Conservation (phyloP, 75 land plant species). For the Picea glauca region DNA sequence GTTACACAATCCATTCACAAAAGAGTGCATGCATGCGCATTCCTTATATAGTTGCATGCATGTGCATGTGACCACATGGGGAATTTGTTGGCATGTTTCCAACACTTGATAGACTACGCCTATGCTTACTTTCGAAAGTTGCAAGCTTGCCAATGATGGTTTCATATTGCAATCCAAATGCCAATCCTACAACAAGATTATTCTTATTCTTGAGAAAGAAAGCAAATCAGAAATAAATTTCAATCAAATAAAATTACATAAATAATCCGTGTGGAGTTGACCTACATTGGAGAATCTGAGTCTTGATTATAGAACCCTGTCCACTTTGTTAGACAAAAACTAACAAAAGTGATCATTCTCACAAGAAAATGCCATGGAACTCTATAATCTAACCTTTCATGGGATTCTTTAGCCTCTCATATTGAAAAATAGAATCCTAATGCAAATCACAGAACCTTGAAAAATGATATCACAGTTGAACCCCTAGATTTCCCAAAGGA, state of each 20-base stretch:
- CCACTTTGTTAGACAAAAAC: neutral
- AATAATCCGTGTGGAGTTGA: neutral
- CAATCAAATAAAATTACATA: too few species aligned
- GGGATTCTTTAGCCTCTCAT: neutral
- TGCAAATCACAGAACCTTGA: neutral
- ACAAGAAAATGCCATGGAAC: neutral
- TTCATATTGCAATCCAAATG: too few species aligned
- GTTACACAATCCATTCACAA: too few species aligned
- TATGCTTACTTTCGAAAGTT: too few species aligned
- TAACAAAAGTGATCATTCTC: neutral
- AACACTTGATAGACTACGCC: too few species aligned
- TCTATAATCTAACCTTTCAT: neutral
- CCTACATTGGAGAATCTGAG: neutral
- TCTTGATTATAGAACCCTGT: neutral
- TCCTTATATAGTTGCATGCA: too few species aligned
- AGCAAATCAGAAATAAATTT: neutral
- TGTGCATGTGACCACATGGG: too few species aligned
- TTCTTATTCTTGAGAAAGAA: neutral
- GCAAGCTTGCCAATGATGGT: too few species aligned
- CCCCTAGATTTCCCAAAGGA: neutral
- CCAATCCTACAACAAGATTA: too few species aligned
- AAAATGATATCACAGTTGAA: neutral
- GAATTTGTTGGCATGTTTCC: too few species aligned
- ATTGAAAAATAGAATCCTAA: neutral
- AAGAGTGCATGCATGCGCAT: too few species aligned